These are phyloP conservation scores for Verticillium isaacii DNA, from an alignment of 2,329 filamentous ascomycete species.

Conservation along the genomic window DNA sequence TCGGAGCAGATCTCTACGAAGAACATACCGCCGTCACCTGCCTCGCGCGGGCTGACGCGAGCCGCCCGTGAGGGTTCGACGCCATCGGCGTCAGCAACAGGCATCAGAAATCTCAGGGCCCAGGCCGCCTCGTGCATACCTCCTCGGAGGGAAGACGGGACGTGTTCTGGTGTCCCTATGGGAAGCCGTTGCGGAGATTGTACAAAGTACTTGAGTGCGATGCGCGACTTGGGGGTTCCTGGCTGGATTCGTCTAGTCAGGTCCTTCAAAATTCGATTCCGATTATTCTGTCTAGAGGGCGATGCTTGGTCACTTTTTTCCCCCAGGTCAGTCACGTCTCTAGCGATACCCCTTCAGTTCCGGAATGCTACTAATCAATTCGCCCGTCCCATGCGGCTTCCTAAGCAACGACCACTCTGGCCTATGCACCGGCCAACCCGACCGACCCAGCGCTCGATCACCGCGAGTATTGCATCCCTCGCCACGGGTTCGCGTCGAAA, in stretches of 20 bases:
- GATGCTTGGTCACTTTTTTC: slow-evolving; percentile 45
- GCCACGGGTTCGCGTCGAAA: not conserved
- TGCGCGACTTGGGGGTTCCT: slow-evolving; percentile 70
- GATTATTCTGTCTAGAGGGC: slow-evolving; percentile 79
- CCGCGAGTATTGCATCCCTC: no score
- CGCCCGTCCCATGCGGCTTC: not conserved
- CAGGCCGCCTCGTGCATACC: slow-evolving; percentile 21
- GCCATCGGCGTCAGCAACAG: slow-evolving; percentile 79
- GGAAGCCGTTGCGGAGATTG: slow-evolving; percentile 95
- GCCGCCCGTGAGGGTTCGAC: slow-evolving; percentile 85
- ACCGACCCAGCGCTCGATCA: no score
- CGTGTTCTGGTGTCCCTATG: slow-evolving; percentile 57
- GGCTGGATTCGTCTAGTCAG: slow-evolving; percentile 35
- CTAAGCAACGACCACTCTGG: not conserved
- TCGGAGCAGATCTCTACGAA: slow-evolving; percentile 86
- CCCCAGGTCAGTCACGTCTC: slow-evolving; percentile 8
- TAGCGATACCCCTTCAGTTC: not conserved
- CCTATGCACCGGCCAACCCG: no score
- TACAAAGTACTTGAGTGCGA: slow-evolving; percentile 89
- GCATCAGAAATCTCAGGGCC: slow-evolving; percentile 86
- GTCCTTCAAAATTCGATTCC: slow-evolving; percentile 71
- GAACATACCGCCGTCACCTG: slow-evolving; percentile 34
- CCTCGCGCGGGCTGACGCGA: slow-evolving; percentile 29
- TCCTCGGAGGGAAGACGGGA: slow-evolving; percentile 24
- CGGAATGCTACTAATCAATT: slow-evolving; percentile 11